Conservation (phyloP, 768 basidiomycete species). For the Termitomyces sp. region DNA sequence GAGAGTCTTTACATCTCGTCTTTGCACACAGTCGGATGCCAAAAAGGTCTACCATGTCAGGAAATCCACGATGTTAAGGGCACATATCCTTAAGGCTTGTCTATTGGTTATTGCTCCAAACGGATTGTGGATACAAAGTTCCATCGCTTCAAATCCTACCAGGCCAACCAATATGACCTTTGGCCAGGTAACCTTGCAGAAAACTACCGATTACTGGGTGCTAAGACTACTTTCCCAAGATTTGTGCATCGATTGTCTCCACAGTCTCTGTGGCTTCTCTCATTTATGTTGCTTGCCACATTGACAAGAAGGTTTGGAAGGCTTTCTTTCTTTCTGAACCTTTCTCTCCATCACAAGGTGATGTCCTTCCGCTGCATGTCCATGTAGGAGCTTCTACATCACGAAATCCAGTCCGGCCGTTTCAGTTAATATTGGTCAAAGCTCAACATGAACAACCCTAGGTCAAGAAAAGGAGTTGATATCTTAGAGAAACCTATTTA, state of each 20-base stretch:
- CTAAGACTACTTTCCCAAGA: neutral
- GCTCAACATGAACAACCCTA: neutral
- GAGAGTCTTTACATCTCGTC: neutral
- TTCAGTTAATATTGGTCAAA: neutral
- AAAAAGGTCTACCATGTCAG: neutral
- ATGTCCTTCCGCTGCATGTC: neutral
- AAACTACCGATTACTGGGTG: neutral
- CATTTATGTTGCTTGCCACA: neutral
- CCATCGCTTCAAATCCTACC: conserved; percentile 1
- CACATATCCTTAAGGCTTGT: conserved; percentile 4
- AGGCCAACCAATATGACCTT: conserved; percentile 3
- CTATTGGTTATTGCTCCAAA: conserved; percentile 6
- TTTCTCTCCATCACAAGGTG: neutral
- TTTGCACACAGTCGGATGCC: neutral
- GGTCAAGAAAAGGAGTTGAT: neutral
- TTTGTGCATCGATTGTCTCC: neutral
- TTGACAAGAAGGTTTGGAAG: neutral
- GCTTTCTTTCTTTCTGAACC: neutral
- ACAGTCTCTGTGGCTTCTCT: neutral
- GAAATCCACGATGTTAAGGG: neutral
- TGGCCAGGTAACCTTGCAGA: conserved; percentile 4
- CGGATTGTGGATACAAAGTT: conserved; percentile 8
- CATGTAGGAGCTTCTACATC: neutral
- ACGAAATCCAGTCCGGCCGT: neutral
- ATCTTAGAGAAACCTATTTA: neutral